A percentile compares a stretch with the other conserved stretches of the same genome.
phyloP scores from a whole-genome alignment of 306 rosid genomes.

The Erythrophleum fordii region DNA sequence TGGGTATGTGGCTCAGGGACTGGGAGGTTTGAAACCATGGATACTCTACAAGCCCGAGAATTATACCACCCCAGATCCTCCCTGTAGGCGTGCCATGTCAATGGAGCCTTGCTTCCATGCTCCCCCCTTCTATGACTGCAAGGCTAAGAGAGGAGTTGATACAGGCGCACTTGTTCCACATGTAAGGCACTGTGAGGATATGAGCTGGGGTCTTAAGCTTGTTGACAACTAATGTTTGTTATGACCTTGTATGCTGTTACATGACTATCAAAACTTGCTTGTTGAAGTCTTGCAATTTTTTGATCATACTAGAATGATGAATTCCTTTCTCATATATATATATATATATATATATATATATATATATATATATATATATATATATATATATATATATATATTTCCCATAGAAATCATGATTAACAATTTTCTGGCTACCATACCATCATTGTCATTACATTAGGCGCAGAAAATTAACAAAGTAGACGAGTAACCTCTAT shows the following conservation, averaged over 20 bases:
- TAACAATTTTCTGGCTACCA: background rate
- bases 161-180: constrained; percentile 54
- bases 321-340: background rate
- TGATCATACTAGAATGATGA: constrained; percentile 23
- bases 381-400: too few relatives aligned
- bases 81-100: constrained; percentile 52
- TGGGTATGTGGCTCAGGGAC: constrained; percentile 63
- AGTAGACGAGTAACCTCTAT: background rate
- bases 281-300: constrained; percentile 19
- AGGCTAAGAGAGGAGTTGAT: constrained; percentile 46
- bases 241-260: background rate
- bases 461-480: background rate
- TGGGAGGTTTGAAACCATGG: constrained; percentile 59
- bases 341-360: too few relatives aligned
- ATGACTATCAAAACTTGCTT: background rate
- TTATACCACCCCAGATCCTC: constrained; percentile 45
- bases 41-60: constrained; percentile 57
- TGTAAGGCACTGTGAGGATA: constrained; percentile 63
- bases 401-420: background rate
- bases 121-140: constrained; percentile 59
- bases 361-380: too few relatives aligned
- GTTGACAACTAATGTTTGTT: constrained; percentile 41
- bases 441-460: background rate
- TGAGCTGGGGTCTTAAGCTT: constrained; percentile 68
- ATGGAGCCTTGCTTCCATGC: constrained; percentile 64